phyloP scores from a whole-genome alignment of 805 yeast species.

The Kodamaea kakaduensis region DNA sequence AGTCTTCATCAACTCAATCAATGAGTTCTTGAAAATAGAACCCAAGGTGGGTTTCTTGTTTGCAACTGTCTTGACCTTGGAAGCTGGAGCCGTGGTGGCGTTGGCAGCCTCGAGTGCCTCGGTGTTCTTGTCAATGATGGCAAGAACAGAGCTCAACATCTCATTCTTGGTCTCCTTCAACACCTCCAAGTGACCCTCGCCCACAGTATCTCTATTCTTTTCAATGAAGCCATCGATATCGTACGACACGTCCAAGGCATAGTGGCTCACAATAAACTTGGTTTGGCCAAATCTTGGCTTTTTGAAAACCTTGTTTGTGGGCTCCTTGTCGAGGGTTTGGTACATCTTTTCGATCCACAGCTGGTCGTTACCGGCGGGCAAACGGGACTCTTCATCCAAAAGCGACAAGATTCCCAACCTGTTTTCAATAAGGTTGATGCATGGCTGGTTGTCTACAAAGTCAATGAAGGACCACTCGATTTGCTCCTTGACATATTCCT shows the following conservation, averaged over 20 bases:
- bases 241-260: conserved; percentile 90
- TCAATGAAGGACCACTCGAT: conserved; percentile 97
- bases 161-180: conserved; percentile 65
- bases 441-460: conserved; percentile 94
- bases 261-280: conserved; percentile 86
- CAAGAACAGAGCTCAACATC: conserved; percentile 60
- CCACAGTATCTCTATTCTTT: conserved; percentile 95
- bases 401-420: conserved; percentile 83
- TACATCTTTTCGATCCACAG: conserved; percentile 90
- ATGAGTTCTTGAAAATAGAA: conserved; percentile 85
- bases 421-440: conserved; percentile 87
- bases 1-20: conserved; percentile 89
- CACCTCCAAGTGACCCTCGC: conserved; percentile 90
- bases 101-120: conserved; percentile 43
- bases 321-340: conserved; percentile 75
- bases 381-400: conserved; percentile 90
- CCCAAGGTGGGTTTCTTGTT: conserved; percentile 89
- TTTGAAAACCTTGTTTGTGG: conserved; percentile 72
- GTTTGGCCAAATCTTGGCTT: conserved; percentile 93
- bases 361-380: conserved; percentile 91
- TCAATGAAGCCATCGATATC: conserved; percentile 94
- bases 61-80: conserved; percentile 35
- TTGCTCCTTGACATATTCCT: conserved; percentile 86
- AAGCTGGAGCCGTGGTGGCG: conserved; percentile 8
- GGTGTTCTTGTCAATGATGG: conserved; percentile 57